These are phyloP conservation scores for Sugiyamaella lignohabitans DNA, from an alignment of 805 yeast species.

Conservation along the genomic window DNA sequence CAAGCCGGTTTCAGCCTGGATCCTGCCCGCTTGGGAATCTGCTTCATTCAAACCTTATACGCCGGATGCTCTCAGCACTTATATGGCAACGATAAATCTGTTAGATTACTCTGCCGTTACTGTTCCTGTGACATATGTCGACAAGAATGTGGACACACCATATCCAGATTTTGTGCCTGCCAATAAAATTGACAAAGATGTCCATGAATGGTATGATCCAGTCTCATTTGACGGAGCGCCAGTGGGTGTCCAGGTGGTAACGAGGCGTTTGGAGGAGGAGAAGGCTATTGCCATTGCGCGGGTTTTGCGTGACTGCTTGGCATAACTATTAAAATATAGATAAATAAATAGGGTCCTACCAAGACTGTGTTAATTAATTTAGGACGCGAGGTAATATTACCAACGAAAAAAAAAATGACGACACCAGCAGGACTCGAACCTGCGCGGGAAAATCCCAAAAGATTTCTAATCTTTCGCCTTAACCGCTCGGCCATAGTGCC, in stretches of 20 bases:
- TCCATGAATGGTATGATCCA: slow-evolving; percentile 37
- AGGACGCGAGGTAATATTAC: no score
- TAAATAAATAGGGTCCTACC: no score
- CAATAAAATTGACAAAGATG: slow-evolving; percentile 3
- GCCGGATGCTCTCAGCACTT: slow-evolving; percentile 45
- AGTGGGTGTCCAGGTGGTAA: slow-evolving; percentile 48
- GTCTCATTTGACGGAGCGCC: slow-evolving; percentile 47
- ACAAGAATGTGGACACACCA: slow-evolving; percentile 37
- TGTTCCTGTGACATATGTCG: slow-evolving; percentile 24
- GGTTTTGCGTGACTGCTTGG: slow-evolving; percentile 11
- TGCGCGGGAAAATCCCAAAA: slow-evolving; percentile 36
- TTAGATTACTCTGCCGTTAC: slow-evolving; percentile 18
- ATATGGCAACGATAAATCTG: slow-evolving; percentile 17
- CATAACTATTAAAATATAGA: background rate
- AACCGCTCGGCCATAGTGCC: slow-evolving; percentile 37
- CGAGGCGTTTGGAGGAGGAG: slow-evolving; percentile 54
- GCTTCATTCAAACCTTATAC: slow-evolving; percentile 10
- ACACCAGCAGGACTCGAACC: slow-evolving; percentile 38
- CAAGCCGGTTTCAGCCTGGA: slow-evolving; percentile 13
- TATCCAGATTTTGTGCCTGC: slow-evolving; percentile 3
- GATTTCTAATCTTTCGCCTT: slow-evolving; percentile 37
- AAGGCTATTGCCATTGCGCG: slow-evolving; percentile 37
- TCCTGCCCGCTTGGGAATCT: slow-evolving; percentile 15
- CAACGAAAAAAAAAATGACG: slow-evolving; percentile 25
- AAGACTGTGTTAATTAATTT: no score